Evolutionary conservation across 768 basidiomycete genomes (phyloP).

Genomic region (Cyathus striatus): DNA sequence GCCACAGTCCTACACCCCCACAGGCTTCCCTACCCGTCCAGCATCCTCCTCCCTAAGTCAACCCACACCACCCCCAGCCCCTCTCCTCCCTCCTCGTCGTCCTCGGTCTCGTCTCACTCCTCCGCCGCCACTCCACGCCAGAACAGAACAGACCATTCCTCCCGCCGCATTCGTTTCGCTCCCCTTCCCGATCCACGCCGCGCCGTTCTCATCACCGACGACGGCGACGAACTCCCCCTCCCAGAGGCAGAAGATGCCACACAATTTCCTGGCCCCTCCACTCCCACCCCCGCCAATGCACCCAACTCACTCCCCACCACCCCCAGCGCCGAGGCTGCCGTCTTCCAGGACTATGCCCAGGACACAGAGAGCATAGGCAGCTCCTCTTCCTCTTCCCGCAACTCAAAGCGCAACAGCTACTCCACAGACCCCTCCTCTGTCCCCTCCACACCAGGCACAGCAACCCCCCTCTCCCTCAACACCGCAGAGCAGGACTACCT

Average conservation of each 20-base stretch:
- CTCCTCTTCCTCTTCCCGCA: slow-evolving; percentile 15
- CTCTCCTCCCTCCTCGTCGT: slow-evolving; percentile 9
- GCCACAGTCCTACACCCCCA: too few relatives aligned
- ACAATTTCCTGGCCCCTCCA: slow-evolving; percentile 15
- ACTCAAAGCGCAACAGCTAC: slow-evolving; percentile 18
- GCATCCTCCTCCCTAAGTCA: too few relatives aligned
- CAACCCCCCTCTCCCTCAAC: slow-evolving; percentile 12
- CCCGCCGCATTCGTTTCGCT: slow-evolving; percentile 66
- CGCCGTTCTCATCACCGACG: slow-evolving; percentile 35
- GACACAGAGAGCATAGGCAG: slow-evolving; percentile 14
- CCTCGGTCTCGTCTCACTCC: slow-evolving; percentile 6
- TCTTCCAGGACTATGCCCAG: too few relatives aligned
- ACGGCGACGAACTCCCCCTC: slow-evolving; percentile 36
- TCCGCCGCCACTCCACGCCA: background rate
- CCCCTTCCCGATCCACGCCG: slow-evolving; percentile 77
- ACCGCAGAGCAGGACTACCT: slow-evolving; percentile 11
- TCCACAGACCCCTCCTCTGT: slow-evolving; percentile 16
- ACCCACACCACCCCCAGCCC: slow-evolving; percentile 3
- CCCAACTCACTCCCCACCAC: background rate
- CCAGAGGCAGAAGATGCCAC: slow-evolving; percentile 14
- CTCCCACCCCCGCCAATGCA: slow-evolving; percentile 6
- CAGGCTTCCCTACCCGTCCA: too few relatives aligned
- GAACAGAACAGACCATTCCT: background rate
- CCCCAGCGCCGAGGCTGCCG: too few relatives aligned
- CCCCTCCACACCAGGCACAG: slow-evolving; percentile 12